These are phyloP conservation scores for Chlorella variabilis DNA, from an alignment of 163 green algal species.

Conservation along the genomic window DNA sequence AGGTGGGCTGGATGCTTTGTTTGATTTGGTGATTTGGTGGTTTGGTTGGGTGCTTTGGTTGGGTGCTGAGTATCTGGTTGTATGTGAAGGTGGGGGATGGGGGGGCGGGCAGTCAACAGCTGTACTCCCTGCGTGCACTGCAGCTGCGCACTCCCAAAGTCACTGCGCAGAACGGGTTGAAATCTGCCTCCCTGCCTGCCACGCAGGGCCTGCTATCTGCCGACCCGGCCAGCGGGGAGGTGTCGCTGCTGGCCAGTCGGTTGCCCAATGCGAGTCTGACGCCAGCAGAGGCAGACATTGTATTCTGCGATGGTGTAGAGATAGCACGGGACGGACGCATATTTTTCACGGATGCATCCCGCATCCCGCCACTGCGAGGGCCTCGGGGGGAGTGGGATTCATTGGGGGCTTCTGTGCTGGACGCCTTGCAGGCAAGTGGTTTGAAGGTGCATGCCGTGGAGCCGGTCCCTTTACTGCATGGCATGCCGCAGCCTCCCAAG, in stretches of 20 bases:
- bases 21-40: too few species aligned
- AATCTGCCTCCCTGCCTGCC: too few species aligned
- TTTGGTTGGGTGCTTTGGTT: too few species aligned
- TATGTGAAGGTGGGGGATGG: too few species aligned
- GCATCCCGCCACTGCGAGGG: background rate
- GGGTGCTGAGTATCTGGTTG: too few species aligned
- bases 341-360: constrained; percentile 14
- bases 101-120: too few species aligned
- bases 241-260: constrained; percentile 16
- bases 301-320: background rate
- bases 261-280: background rate
- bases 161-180: too few species aligned
- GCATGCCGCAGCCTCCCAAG: too few species aligned
- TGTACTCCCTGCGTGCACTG: too few species aligned
- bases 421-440: constrained; percentile 1
- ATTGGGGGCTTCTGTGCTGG: background rate
- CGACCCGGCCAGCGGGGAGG: background rate
- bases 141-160: too few species aligned
- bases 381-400: background rate
- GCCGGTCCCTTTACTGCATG: too few species aligned
- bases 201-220: constrained; percentile 20
- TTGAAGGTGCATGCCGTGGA: background rate
- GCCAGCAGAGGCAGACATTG: background rate
- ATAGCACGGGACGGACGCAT: background rate
- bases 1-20: too few species aligned